Evolutionary conservation across 176 grass and related monocot species (phyloP).

Genomic region (Musa itinerans): DNA sequence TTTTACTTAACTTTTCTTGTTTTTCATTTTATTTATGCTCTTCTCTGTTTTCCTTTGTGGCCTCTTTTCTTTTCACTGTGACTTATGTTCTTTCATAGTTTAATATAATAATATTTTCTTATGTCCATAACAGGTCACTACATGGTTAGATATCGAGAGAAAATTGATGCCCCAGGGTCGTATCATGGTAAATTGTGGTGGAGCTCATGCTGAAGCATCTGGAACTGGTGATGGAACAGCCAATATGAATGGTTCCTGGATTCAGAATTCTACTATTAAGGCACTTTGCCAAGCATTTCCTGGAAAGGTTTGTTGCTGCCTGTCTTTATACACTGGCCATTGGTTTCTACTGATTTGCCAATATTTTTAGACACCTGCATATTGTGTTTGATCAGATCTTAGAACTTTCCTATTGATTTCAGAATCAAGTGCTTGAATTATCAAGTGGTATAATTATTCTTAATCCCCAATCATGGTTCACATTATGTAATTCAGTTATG

Average conservation of each 20-base stretch:
- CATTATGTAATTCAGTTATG: too few species aligned
- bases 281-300: conserved; percentile 66
- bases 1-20: not conserved
- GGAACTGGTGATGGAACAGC: conserved; percentile 28
- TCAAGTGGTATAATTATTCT: too few species aligned
- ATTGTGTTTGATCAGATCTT: too few species aligned
- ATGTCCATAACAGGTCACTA: conserved; percentile 47
- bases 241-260: conserved; percentile 33
- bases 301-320: conserved; percentile 35
- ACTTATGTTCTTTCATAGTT: not conserved
- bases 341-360: too few species aligned
- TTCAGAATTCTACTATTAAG: conserved; percentile 70
- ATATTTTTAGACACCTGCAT: too few species aligned
- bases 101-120: conserved; percentile 8
- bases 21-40: not conserved
- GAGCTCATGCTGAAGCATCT: conserved; percentile 47
- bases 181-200: conserved; percentile 89
- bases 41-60: not conserved
- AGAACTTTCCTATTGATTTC: too few species aligned
- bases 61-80: not conserved
- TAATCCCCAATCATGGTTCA: too few species aligned
- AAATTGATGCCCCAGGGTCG: conserved; percentile 70
- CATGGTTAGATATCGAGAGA: conserved; percentile 66
- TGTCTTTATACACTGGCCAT: not conserved
- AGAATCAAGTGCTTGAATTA: too few species aligned